Conservation (phyloP, 768 basidiomycete species). For the Mycena latifolia region DNA sequence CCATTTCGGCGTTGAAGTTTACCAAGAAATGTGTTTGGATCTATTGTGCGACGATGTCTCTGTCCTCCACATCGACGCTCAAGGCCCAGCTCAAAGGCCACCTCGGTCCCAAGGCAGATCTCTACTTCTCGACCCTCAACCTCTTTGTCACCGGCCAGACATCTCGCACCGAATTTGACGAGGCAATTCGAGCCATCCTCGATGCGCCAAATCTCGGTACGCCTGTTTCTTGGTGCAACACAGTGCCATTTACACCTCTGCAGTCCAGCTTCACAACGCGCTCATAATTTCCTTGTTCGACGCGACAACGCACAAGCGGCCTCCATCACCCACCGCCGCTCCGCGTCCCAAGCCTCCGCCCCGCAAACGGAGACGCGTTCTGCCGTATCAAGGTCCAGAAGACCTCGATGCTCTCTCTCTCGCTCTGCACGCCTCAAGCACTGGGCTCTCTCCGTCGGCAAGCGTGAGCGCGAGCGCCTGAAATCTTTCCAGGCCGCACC, state of each 20-base stretch:
- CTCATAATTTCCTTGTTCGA: constrained; percentile 88
- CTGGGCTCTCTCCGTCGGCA: constrained; percentile 81
- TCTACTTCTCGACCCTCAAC: constrained; percentile 75
- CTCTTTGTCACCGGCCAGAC: constrained; percentile 75
- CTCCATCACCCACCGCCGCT: constrained; percentile 75
- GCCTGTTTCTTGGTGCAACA: constrained; percentile 16
- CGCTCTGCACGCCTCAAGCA: constrained; percentile 76
- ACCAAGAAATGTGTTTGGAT: background rate
- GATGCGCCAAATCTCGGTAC: constrained; percentile 66
- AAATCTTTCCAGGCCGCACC: constrained; percentile 59
- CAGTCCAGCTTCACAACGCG: constrained; percentile 87
- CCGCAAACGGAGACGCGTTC: constrained; percentile 76
- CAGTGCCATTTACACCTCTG: constrained; percentile 8
- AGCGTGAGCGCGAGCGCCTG: constrained; percentile 81
- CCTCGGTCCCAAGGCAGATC: constrained; percentile 69
- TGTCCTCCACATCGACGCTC: constrained; percentile 80
- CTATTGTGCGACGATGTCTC: constrained; percentile 63
- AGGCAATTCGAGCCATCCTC: constrained; percentile 70
- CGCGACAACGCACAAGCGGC: constrained; percentile 78
- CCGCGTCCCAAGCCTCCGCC: constrained; percentile 70
- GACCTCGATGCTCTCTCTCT: constrained; percentile 66
- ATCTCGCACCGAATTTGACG: constrained; percentile 84
- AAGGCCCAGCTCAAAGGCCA: constrained; percentile 74
- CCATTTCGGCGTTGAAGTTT: background rate
- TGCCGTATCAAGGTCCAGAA: constrained; percentile 80